These are phyloP conservation scores for Entomortierella parvispora DNA, from an alignment of 192 early-diverging fungal species.

Conservation along the genomic window DNA sequence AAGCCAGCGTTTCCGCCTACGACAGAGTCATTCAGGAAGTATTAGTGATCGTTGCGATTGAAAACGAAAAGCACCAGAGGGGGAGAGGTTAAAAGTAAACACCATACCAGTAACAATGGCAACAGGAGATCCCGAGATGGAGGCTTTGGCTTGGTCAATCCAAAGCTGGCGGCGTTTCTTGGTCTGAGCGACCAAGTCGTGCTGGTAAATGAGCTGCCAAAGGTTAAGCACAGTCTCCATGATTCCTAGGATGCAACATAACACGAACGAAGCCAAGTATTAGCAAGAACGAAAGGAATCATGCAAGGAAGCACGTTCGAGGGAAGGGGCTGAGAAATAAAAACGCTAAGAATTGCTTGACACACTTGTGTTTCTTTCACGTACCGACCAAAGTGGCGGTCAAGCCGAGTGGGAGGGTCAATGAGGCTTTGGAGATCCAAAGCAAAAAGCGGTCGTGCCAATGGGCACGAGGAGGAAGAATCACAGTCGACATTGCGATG, in stretches of 20 bases:
- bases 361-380: not conserved
- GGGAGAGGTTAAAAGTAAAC: not conserved
- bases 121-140: slow-evolving; percentile 16
- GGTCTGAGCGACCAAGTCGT: slow-evolving; percentile 18
- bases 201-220: slow-evolving; percentile 32
- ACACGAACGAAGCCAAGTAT: not conserved
- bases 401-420: slow-evolving; percentile 18
- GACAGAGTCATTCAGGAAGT: not conserved
- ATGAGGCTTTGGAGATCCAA: slow-evolving; percentile 16
- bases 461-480: slow-evolving; percentile 29
- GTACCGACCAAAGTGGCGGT: slow-evolving; percentile 42
- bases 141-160: slow-evolving; percentile 26
- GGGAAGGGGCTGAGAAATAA: no score
- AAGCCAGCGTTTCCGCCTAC: slow-evolving; percentile 69
- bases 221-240: slow-evolving; percentile 44
- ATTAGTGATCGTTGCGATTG: not conserved
- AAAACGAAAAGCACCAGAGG: not conserved
- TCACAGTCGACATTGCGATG: slow-evolving; percentile 9
- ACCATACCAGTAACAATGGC: slow-evolving; percentile 37
- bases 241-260: slow-evolving; percentile 6
- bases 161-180: slow-evolving; percentile 26
- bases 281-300: not conserved
- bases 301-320: not conserved
- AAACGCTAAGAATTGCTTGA: no score
- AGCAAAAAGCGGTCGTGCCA: slow-evolving; percentile 38